Conservation (phyloP, 768 basidiomycete species). For the Hydnum rufescens region DNA sequence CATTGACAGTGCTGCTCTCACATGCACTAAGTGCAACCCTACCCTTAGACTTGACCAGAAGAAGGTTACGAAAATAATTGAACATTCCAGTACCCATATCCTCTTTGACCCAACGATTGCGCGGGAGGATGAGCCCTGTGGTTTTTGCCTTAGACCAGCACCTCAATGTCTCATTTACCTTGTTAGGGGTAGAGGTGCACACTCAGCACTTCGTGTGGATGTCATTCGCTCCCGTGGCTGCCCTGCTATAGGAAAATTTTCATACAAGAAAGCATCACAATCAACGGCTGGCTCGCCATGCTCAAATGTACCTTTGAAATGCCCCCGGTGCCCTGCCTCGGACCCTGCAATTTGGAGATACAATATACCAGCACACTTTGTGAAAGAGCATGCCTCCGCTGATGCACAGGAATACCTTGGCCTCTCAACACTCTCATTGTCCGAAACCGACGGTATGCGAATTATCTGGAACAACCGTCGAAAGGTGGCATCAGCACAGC, state of each 20-base stretch:
- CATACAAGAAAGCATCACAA: neutral
- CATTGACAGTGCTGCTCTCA: neutral
- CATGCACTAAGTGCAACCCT: neutral
- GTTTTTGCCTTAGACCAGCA: neutral
- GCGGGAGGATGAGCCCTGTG: neutral
- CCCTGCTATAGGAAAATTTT: neutral
- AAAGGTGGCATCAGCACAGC: too few relatives aligned
- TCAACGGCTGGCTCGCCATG: neutral
- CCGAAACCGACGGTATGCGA: too few relatives aligned
- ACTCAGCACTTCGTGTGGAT: neutral
- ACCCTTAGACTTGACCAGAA: neutral
- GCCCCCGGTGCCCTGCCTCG: neutral
- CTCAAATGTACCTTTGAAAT: neutral
- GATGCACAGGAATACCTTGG: too few relatives aligned
- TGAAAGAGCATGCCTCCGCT: too few relatives aligned
- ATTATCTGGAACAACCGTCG: too few relatives aligned
- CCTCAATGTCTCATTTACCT: neutral
- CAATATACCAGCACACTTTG: neutral
- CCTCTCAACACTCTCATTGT: too few relatives aligned
- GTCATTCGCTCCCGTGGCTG: neutral
- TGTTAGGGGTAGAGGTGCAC: neutral
- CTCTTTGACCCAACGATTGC: neutral
- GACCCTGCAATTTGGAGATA: neutral
- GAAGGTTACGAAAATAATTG: neutral
- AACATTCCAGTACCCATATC: neutral